Percentiles rank a stretch among this genome's conserved stretches.
These are phyloP conservation scores for Westerdykella ornata DNA, from an alignment of 2,329 filamentous ascomycete species.

Conservation along the genomic window DNA sequence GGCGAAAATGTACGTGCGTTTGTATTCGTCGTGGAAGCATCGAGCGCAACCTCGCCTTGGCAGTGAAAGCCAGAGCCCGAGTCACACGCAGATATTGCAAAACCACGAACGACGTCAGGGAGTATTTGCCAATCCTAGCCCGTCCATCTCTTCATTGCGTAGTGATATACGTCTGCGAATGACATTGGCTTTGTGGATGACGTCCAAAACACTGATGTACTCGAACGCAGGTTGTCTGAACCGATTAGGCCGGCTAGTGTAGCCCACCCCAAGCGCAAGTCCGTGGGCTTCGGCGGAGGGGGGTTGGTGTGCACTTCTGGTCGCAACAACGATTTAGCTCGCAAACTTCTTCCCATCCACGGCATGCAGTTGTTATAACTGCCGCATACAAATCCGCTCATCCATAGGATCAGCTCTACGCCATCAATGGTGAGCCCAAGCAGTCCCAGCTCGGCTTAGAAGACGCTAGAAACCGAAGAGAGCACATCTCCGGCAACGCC, in stretches of 20 bases:
- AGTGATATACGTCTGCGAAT: conserved; percentile 8
- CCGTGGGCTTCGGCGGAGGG: conserved; percentile 3
- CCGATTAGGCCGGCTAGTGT: conserved; percentile 21
- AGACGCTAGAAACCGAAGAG: conserved; percentile 59
- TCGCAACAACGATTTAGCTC: conserved; percentile 5
- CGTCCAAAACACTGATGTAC: conserved; percentile 58
- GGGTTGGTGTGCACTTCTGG: neutral
- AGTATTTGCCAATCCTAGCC: neutral
- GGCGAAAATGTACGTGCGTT: too few relatives aligned
- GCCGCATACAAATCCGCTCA: conserved; percentile 59
- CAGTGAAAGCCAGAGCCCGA: too few relatives aligned
- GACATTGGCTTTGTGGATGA: conserved; percentile 39
- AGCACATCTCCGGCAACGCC: conserved; percentile 64
- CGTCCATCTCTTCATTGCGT: neutral
- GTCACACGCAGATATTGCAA: too few relatives aligned
- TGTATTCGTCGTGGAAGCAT: too few relatives aligned
- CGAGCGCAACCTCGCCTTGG: too few relatives aligned
- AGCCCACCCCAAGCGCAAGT: neutral
- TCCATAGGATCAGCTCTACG: conserved; percentile 59
- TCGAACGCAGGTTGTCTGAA: conserved; percentile 50
- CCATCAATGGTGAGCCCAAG: conserved; percentile 62
- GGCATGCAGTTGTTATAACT: conserved; percentile 59
- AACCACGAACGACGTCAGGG: neutral
- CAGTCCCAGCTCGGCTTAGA: conserved; percentile 53
- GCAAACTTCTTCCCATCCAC: conserved; percentile 44